phyloP scores from a whole-genome alignment of 768 basidiomycete genomes.

The Rhodotorula graminis region DNA sequence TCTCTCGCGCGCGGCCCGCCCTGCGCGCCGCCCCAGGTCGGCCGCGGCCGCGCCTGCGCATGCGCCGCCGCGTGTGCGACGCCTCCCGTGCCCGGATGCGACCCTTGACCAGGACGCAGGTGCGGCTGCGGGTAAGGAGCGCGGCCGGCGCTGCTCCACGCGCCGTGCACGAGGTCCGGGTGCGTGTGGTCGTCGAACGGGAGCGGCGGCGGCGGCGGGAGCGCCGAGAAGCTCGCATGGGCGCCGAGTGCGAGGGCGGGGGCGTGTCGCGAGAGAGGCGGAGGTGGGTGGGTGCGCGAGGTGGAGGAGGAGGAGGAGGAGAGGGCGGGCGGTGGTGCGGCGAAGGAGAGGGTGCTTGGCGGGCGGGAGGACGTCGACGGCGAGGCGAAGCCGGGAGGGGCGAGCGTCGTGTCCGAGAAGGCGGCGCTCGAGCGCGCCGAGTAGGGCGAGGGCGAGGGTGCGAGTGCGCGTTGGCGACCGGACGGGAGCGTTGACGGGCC shows the following conservation, averaged over 20 bases:
- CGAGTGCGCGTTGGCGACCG: not conserved
- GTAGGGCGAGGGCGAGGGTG: not conserved
- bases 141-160: not conserved
- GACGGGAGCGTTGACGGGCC: not conserved
- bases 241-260: not conserved
- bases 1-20: no score
- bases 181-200: not conserved
- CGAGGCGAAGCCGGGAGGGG: not conserved
- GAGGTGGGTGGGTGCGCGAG: no score
- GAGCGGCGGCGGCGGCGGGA: conserved; percentile 1
- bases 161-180: no score
- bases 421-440: not conserved
- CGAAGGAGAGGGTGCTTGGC: not conserved
- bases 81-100: no score
- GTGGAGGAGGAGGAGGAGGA: not conserved
- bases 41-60: no score
- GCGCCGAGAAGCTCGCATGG: conserved; percentile 10
- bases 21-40: no score
- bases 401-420: not conserved
- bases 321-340: not conserved
- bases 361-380: not conserved
- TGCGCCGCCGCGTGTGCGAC: no score
- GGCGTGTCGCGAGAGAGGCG: no score
- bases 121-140: no score
- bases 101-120: no score